Evolutionary conservation across 441 rosid species (phyloP), one percentile per base, ranked within the genome.

Genomic region (Mallotus japonicus): DNA sequence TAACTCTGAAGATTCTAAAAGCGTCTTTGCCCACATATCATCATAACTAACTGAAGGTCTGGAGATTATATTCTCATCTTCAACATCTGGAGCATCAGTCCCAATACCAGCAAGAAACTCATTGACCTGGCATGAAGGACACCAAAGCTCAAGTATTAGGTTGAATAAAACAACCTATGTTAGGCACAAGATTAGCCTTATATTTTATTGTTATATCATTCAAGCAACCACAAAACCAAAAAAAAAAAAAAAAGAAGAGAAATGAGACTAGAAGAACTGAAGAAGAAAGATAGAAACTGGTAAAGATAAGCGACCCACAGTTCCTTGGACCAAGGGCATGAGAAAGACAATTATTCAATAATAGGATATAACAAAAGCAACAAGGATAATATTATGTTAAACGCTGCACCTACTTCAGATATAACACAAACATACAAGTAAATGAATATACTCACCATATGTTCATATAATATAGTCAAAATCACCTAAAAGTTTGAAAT

Each of bases 11-110:
- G 87, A 79, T 80, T 93, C 99, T 74, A 96, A 80, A 67, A 96
- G 96, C 70, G 98, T 86, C 89, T 96, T 96, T 24, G 99, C 98
- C 99, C 99, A 96, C 97, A 96, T 92, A 86, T 96, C 99, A 79
- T 96, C 99, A 79, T 96, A 96, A 74, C 98, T 93, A 77, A 92
- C 93, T 22, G 98, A 93, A 75, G 95, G 89, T 83, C 97, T 89
- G 58, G 98, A 86, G 75, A 87, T 77, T 51, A 87, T 83, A 80
- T 92, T 92, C 80, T 95, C 98, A 77, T 96, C 99, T 65, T 96
- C 98, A 76, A 96, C 99, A 87, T 96, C 99, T 16, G 99, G 99
- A 75, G 99, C 98, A 84, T 96, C 99, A 49, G 99, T 93, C 78
- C 99, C 98, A 69, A 95, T 95, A 78, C 99, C 99, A 71, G 98